A percentile compares a stretch with the other conserved stretches of the same genome.
phyloP scores from a whole-genome alignment of 176 grass and related monocot genomes.

The Aegilops sharonensis region DNA sequence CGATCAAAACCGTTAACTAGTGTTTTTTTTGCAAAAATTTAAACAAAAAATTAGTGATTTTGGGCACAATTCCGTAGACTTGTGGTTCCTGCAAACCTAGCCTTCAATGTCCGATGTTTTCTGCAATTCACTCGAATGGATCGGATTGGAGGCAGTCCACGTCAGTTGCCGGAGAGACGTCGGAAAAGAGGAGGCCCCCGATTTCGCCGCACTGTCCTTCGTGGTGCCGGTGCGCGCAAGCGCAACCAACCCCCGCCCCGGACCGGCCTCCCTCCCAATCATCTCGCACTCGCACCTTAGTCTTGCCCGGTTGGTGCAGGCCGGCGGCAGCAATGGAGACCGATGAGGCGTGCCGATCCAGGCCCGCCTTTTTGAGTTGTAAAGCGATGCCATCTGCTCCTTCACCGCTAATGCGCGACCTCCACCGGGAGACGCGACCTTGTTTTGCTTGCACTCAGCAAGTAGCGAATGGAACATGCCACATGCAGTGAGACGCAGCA shows the following conservation, averaged over 20 bases:
- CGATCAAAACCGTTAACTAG: too few relatives aligned
- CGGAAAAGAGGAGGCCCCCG: neutral
- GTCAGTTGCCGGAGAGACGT: slow-evolving; percentile 26
- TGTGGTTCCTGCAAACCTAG: too few relatives aligned
- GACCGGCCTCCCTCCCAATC: slow-evolving; percentile 10
- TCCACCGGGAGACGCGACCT: neutral
- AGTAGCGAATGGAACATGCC: neutral
- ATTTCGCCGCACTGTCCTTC: slow-evolving; percentile 18
- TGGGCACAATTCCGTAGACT: too few relatives aligned
- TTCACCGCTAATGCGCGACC: slow-evolving; percentile 18
- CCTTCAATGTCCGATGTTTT: too few relatives aligned
- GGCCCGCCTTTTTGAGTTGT: slow-evolving; percentile 32
- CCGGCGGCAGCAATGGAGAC: slow-evolving; percentile 20
- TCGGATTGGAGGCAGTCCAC: slow-evolving; percentile 8
- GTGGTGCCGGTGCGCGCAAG: slow-evolving; percentile 6
- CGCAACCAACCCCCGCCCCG: neutral
- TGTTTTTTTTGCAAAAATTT: too few relatives aligned
- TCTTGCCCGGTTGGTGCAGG: slow-evolving; percentile 34
- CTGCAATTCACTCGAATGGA: neutral
- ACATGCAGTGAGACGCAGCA: neutral
- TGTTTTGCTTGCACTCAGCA: neutral
- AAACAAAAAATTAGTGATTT: too few relatives aligned
- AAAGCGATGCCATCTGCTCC: slow-evolving; percentile 26
- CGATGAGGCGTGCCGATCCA: neutral
- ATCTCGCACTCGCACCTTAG: neutral